These are phyloP conservation scores for Cyclotella baltica DNA, from an alignment of 108 stramenopile genomes.

Conservation along the genomic window DNA sequence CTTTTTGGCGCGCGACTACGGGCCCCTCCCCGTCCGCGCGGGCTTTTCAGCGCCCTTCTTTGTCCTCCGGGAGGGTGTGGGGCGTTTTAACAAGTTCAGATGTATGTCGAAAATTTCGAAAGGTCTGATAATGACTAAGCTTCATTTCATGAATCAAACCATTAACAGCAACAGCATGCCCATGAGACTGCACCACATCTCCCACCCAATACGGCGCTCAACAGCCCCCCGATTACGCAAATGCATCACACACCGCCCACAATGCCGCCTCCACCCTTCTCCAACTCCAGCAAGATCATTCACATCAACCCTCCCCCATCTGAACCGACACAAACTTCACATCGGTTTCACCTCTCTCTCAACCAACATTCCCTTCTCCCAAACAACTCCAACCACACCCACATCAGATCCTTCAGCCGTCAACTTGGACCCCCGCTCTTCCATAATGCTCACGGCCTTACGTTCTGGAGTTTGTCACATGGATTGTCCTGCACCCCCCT, in stretches of 20 bases:
- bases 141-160: too few species aligned
- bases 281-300: neutral
- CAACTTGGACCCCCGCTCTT: slow-evolving; percentile 20
- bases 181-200: neutral
- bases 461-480: slow-evolving; percentile 27
- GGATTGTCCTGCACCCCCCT: slow-evolving; percentile 42
- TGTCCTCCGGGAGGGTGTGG: too few species aligned
- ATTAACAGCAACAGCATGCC: neutral
- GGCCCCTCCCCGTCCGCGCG: too few species aligned
- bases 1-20: too few species aligned
- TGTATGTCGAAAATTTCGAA: too few species aligned
- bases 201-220: neutral
- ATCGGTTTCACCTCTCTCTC: slow-evolving; percentile 42
- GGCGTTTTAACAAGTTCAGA: too few species aligned
- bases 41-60: too few species aligned
- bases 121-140: too few species aligned
- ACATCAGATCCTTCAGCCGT: neutral
- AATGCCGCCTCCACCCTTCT: neutral
- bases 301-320: neutral
- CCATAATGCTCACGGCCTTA: slow-evolving; percentile 37
- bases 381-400: neutral
- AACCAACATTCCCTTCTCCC: slow-evolving; percentile 30
- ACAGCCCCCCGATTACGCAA: neutral
- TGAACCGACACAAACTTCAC: slow-evolving; percentile 32
- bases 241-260: neutral